Percentiles rank a stretch among this genome's conserved stretches.
Conservation (phyloP, 768 basidiomycete genomes). For the Leccinum arenicola region DNA sequence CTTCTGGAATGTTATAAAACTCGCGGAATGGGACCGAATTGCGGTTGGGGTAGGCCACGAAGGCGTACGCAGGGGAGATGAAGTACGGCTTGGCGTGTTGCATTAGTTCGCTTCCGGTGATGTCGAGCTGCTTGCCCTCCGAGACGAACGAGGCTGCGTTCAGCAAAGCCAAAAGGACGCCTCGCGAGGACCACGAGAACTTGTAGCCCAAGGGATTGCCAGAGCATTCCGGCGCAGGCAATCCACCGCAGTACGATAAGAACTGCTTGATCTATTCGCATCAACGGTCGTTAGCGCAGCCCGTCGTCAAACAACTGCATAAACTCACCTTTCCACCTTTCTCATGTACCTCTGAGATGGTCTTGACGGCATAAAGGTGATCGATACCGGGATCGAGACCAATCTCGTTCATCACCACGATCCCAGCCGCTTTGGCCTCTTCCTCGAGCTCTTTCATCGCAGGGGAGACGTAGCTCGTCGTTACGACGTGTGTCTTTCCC, state of each 20-base stretch:
- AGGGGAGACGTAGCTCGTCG: constrained; percentile 92
- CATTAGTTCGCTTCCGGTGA: constrained; percentile 87
- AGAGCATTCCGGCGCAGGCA: constrained; percentile 87
- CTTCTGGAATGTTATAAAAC: constrained; percentile 91
- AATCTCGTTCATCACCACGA: constrained; percentile 96
- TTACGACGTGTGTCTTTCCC: constrained; percentile 89
- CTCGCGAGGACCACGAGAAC: constrained; percentile 98
- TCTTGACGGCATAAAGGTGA: constrained; percentile 92
- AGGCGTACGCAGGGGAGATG: constrained; percentile 92
- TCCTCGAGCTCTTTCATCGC: constrained; percentile 86
- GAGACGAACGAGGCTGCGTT: constrained; percentile 84
- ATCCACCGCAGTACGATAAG: constrained; percentile 93
- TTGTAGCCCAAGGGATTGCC: constrained; percentile 98
- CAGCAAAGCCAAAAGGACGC: constrained; percentile 90
- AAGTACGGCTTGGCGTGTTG: constrained; percentile 87
- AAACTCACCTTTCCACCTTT: constrained; percentile 83
- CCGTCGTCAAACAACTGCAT: not conserved
- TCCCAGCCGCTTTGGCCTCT: constrained; percentile 80
- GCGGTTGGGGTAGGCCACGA: constrained; percentile 96
- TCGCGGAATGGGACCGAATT: constrained; percentile 89
- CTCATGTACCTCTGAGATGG: constrained; percentile 88
- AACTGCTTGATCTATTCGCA: constrained; percentile 75
- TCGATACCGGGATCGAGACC: constrained; percentile 96
- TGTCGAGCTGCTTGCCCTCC: constrained; percentile 57
- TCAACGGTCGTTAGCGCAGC: not conserved